phyloP scores from a whole-genome alignment of 352 stramenopile species.

The Globisporangium orthogonon region DNA sequence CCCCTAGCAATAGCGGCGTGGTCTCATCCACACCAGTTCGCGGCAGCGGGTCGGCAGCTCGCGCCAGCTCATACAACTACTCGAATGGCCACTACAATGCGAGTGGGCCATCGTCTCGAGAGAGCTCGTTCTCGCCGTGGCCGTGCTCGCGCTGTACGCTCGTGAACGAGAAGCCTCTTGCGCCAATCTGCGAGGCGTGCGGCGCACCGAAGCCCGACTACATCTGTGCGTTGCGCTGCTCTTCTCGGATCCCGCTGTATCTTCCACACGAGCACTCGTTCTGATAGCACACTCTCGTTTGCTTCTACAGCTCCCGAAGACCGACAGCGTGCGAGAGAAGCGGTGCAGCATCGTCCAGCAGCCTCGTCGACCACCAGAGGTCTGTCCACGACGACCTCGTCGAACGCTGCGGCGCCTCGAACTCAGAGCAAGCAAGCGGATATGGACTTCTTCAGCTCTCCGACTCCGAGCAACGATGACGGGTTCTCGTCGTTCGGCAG shows the following conservation, averaged over 20 bases:
- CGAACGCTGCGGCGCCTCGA: constrained; percentile 3
- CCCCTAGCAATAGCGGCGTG: constrained; percentile 15
- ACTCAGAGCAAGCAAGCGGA: constrained; percentile 1
- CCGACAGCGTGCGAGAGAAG: constrained; percentile 37
- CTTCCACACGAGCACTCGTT: background rate
- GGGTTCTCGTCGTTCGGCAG: constrained; percentile 12
- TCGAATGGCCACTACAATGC: constrained; percentile 18
- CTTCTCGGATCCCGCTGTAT: background rate
- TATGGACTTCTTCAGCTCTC: constrained; percentile 5
- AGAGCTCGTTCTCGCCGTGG: constrained; percentile 62
- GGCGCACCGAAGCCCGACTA: constrained; percentile 53
- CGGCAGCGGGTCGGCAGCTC: constrained; percentile 6
- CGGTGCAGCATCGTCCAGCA: constrained; percentile 19
- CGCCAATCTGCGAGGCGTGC: constrained; percentile 70
- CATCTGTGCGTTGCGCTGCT: constrained; percentile 34
- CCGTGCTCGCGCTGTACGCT: constrained; percentile 68
- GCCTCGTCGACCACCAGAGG: constrained; percentile 2
- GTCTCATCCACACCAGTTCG: constrained; percentile 20
- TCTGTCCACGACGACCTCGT: constrained; percentile 5
- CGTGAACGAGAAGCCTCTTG: constrained; percentile 71
- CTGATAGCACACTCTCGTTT: background rate
- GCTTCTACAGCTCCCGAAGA: constrained; percentile 30
- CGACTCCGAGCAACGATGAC: background rate
- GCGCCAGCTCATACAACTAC: constrained; percentile 36
- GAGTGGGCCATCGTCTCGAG: constrained; percentile 26